These are phyloP conservation scores for Melastoma candidum DNA, from an alignment of 441 rosid genomes.

Conservation along the genomic window DNA sequence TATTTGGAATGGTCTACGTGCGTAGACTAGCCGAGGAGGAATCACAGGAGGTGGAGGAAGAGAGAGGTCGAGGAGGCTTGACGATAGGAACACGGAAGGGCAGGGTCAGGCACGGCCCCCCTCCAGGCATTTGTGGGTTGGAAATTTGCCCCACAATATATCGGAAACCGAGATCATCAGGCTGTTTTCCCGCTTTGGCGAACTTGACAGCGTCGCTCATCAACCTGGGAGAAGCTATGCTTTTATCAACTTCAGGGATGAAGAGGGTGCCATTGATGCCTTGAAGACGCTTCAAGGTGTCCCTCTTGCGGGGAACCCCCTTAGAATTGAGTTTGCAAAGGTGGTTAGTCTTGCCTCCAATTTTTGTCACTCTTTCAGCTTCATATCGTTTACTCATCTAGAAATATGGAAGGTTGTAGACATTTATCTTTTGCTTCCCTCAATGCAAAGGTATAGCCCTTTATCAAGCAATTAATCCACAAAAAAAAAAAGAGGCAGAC, in stretches of 20 bases:
- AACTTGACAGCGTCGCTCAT: conserved; percentile 73
- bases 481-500: too few relatives aligned
- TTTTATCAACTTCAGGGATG: conserved; percentile 51
- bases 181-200: conserved; percentile 58
- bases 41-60: conserved; percentile 24
- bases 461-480: too few relatives aligned
- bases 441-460: conserved; percentile 2
- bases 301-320: conserved; percentile 73
- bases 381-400: background rate
- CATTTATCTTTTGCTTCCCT: background rate
- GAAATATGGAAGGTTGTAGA: conserved; percentile 1
- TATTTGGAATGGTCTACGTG: conserved; percentile 2
- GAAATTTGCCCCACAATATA: conserved; percentile 66
- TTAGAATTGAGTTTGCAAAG: conserved; percentile 94
- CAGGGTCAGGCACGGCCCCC: conserved; percentile 41
- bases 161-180: conserved; percentile 43
- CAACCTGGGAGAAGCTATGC: conserved; percentile 84
- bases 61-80: conserved; percentile 40
- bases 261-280: conserved; percentile 73
- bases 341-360: conserved; percentile 75
- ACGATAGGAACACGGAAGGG: conserved; percentile 13
- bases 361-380: conserved; percentile 14
- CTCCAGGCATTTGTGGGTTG: conserved; percentile 90
- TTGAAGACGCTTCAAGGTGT: conserved; percentile 66
- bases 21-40: conserved; percentile 39